Base-by-base conservation (phyloP, 2,329 filamentous ascomycete genomes). In the Ascochyta rabiei region DNA sequence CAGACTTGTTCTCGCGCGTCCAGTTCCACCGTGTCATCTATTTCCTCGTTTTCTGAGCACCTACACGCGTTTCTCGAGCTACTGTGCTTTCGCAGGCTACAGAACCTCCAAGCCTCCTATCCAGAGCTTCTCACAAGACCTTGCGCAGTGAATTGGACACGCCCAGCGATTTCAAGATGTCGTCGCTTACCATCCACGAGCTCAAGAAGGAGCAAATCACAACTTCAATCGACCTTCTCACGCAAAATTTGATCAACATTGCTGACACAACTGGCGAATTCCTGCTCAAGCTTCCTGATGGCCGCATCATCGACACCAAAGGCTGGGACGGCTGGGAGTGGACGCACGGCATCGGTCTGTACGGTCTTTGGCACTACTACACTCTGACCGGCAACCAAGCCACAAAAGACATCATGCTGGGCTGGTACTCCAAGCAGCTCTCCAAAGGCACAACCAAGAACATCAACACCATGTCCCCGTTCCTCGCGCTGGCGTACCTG, bases 251-350 rank as follows among this genome's bases (percentile, higher is more conserved):
- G 37, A 82, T 93, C 71, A 89, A 89, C 74, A 92, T 93, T 76
- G 85, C 86, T 67, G 90, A 93, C 76, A 82, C 81, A 34, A 89
- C 87, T 0, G 89, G 89, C 44, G 82, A 89, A 67, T 93, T 91
- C 72, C 80, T 93, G 21, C 78, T 92, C 55, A 85, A 80, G 18
- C 81, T 93, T 31, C 80, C 82, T 2, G 89, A 93, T 65, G 89
- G 89, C 53, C 84, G 88, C 31, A 80, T 92, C 44, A 92, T 93
- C 68, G 89, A 93, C 74, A 92, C 90, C 53, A 93, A 93, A 75
- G 89, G 89, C 53, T 93, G 89, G 90, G 83, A 89, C 60, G 87
- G 87, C 68, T 93, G 89, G 89, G 89, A 92, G 76, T 91, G 88
- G 88, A 91, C 89, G 1, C 89, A 92, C 72, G 89, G 89, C 38